phyloP scores from a whole-genome alignment of 1,284 basidiomycete species.

The Ceraceosorus guamensis region DNA sequence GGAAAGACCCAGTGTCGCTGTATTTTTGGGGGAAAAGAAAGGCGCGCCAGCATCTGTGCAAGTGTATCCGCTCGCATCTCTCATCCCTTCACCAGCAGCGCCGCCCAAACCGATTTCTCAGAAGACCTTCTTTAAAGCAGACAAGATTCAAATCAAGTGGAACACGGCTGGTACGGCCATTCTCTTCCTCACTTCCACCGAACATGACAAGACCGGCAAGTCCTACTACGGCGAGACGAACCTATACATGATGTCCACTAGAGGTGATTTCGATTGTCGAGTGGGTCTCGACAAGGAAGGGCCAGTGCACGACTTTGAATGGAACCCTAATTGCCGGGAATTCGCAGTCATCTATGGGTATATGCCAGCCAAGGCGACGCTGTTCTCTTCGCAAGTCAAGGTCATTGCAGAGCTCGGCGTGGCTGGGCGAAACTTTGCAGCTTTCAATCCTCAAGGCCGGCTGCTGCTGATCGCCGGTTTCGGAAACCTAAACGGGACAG shows the following conservation, averaged over 20 bases:
- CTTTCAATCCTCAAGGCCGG: conserved; percentile 89
- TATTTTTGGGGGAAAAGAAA: conserved; percentile 93
- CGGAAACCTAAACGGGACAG: conserved; percentile 87
- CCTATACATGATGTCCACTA: conserved; percentile 83
- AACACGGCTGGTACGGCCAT: conserved; percentile 69
- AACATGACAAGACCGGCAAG: conserved; percentile 93
- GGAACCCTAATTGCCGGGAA: conserved; percentile 90
- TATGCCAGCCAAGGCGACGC: conserved; percentile 88
- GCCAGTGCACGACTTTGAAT: conserved; percentile 89
- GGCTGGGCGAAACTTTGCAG: conserved; percentile 80
- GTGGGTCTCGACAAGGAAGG: conserved; percentile 93
- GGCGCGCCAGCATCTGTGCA: conserved; percentile 86
- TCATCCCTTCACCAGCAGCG: conserved; percentile 60
- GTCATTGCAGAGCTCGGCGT: conserved; percentile 83
- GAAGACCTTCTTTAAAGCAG: conserved; percentile 94
- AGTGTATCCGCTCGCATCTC: conserved; percentile 68
- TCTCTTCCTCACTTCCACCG: conserved; percentile 83
- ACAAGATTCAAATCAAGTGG: conserved; percentile 91
- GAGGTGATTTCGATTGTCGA: conserved; percentile 89
- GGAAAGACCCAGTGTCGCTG: conserved; percentile 71
- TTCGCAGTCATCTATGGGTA: conserved; percentile 93
- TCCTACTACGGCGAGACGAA: conserved; percentile 97
- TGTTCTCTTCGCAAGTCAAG: conserved; percentile 85
- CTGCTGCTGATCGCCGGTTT: conserved; percentile 86
- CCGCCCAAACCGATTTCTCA: conserved; percentile 53